Evolutionary conservation across 768 basidiomycete species (phyloP).

Genomic region (Paxillus rubicundulus): DNA sequence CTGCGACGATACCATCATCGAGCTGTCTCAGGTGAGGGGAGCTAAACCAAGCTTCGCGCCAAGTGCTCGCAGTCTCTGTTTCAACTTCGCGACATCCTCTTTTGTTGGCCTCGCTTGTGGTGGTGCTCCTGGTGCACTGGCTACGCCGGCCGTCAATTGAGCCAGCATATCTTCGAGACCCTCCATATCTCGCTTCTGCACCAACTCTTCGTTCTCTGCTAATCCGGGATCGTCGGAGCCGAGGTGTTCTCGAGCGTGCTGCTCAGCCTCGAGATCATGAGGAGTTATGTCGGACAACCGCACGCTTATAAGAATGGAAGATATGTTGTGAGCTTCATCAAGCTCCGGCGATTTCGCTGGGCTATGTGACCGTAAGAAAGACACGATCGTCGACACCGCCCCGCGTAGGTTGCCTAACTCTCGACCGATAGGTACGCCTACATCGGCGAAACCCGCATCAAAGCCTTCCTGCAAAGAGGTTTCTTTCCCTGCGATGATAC

Average conservation of each 20-base stretch:
- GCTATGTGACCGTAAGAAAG: slow-evolving; percentile 45
- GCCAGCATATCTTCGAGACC: slow-evolving; percentile 55
- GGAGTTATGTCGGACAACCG: slow-evolving; percentile 73
- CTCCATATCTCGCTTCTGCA: slow-evolving; percentile 51
- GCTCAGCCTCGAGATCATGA: slow-evolving; percentile 72
- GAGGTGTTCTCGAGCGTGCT: slow-evolving; percentile 69
- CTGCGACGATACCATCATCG: too few relatives aligned
- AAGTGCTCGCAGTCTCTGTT: slow-evolving; percentile 35
- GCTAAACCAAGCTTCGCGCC: slow-evolving; percentile 32
- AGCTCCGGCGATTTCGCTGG: slow-evolving; percentile 15
- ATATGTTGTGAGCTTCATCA: slow-evolving; percentile 52
- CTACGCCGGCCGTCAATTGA: slow-evolving; percentile 35
- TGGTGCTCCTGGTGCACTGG: slow-evolving; percentile 20
- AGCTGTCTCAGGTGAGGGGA: slow-evolving; percentile 7
- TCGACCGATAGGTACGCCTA: slow-evolving; percentile 73
- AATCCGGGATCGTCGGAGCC: slow-evolving; percentile 32
- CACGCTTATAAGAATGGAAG: slow-evolving; percentile 53
- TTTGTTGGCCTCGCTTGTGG: slow-evolving; percentile 30
- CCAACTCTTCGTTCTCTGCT: slow-evolving; percentile 41
- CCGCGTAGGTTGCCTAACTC: slow-evolving; percentile 80
- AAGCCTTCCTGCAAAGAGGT: slow-evolving; percentile 86
- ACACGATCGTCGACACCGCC: slow-evolving; percentile 56
- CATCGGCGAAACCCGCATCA: slow-evolving; percentile 73
- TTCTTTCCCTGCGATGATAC: slow-evolving; percentile 91
- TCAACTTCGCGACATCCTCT: slow-evolving; percentile 42